Base-by-base conservation (phyloP, 2,329 filamentous ascomycete species). In the Alternaria ventricosa region DNA sequence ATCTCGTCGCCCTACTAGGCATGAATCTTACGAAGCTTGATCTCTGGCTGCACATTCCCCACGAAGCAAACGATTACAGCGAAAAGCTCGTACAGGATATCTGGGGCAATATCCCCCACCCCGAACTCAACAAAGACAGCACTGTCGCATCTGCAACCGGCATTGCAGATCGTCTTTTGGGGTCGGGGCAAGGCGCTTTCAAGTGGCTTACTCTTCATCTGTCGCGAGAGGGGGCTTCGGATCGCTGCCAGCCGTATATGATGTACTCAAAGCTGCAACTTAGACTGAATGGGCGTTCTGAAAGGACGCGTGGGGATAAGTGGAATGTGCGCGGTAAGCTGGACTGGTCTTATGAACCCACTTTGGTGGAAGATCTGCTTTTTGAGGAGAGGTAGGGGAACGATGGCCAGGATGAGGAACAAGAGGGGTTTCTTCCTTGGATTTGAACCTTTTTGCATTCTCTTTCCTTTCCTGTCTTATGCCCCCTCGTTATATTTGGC, bases 371-470 rank as follows among this genome's bases (percentile, higher is more conserved):
- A 45, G 43, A 45, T 45, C 43, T 45, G 43, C 43, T 20, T 2
- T 45, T 45, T 4, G 43, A 45, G 12, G 10, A 13, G 2, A 8
- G 3, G 2, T 45, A 22, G 18, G 10, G 11, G 6, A 1, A 45
- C 7, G 43, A 13, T 0, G 4, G 20, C 1, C 12, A 22, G 10
- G 18, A 9, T 6, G n/a, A 11, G 9, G 8, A 0, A 18, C 33
- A 41, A 41, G 9, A 41, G 0, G 8, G 8, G 0, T 5, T 41
- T 0, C 4, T 41, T 10, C 4, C 2, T 41, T 10, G 15, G 4
- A n/a, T 10, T 10, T n/a, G 2, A n/a, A 5, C 33, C 15, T 10
- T 0, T 0, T 0, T 41, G 33, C 4, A 41, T 15, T 36, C 3
- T 15, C 5, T 8, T 36, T 8, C 30, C 7, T 8, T 15, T 15